These are phyloP conservation scores for Leccinum solheimii DNA, from an alignment of 1,284 basidiomycete species.

Conservation along the genomic window DNA sequence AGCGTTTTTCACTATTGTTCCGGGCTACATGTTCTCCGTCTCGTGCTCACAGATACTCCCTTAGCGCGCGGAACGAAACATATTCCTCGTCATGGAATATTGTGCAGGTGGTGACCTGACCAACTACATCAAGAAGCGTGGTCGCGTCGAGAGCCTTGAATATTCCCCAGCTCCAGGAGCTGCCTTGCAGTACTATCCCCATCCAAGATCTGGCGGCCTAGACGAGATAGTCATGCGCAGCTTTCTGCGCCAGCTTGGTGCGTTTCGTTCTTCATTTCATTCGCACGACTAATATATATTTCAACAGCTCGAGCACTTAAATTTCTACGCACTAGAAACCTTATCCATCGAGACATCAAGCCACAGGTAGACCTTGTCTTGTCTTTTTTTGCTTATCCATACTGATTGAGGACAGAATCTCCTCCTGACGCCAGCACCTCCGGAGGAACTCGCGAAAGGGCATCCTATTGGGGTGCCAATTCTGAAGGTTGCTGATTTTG, in stretches of 20 bases:
- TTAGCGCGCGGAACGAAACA: slow-evolving; percentile 89
- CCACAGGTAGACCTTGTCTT: slow-evolving; percentile 64
- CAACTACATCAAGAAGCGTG: slow-evolving; percentile 94
- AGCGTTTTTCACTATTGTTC: neutral
- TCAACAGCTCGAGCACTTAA: slow-evolving; percentile 83
- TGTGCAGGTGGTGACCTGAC: slow-evolving; percentile 96
- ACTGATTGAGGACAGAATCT: slow-evolving; percentile 65
- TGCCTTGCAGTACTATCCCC: slow-evolving; percentile 82
- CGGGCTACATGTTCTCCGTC: neutral
- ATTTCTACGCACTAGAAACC: slow-evolving; percentile 85
- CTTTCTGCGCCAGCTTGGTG: slow-evolving; percentile 90
- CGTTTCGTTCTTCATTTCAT: slow-evolving; percentile 28
- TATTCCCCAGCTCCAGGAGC: slow-evolving; percentile 69
- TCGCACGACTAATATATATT: slow-evolving; percentile 37
- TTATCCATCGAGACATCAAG: slow-evolving; percentile 98
- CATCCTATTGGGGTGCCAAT: slow-evolving; percentile 91
- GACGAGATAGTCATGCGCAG: slow-evolving; percentile 90
- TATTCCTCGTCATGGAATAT: slow-evolving; percentile 98
- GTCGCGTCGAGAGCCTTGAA: slow-evolving; percentile 81
- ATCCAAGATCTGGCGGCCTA: slow-evolving; percentile 88
- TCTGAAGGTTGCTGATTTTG: slow-evolving; percentile 98
- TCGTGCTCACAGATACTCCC: slow-evolving; percentile 16
- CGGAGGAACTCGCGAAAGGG: slow-evolving; percentile 77
- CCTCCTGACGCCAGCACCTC: slow-evolving; percentile 81
- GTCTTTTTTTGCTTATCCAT: neutral